Base-by-base conservation (phyloP, 192 early-diverging fungal genomes). In the Phlyctochytrium arcticum region DNA sequence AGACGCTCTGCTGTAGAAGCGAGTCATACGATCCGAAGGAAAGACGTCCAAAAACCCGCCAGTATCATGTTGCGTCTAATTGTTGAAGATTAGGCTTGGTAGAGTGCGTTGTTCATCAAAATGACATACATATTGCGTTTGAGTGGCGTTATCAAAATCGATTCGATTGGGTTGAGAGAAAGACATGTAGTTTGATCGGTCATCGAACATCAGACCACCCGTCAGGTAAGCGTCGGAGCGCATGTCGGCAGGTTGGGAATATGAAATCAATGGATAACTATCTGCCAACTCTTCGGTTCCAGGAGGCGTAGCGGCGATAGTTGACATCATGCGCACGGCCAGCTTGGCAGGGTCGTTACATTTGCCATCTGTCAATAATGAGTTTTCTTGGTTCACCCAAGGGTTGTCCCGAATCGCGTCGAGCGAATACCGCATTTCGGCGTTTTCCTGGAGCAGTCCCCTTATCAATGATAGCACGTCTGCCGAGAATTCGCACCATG, bases 331-430 rank as follows among this genome's bases (percentile, higher is more conserved):
- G 53, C 74, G 23, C 32, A 71, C 76, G 8, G 87, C 86, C 21
- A 89, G 59, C 19, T 62, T 60, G 7, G 68, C 75, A 2, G 86
- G 82, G 37, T 89, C 76, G 37, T 77, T 86, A 47, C 82, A 86
- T 35, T 64, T 49, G 23, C 83, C 82, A 48, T 82, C 67, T 0
- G 74, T 77, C 49, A 86, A 47, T 12, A 86, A 59, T 0, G 70
- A 23, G 57, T 88, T 88, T 19, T 79, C 64, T 54, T 85, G 81
- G 53, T 48, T 61, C 50, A 81, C 80, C 87, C 87, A 88, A 9
- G 77, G 68, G 59, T 76, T 70, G 17, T 37, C 57, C 33, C 60
- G 29, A 8, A 88, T 78, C 26, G 71, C 71, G 17, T 69, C 66
- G 29, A 87, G 62, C 8, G 37, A 72, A 27, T 65, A 79, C 36